Base-by-base conservation (phyloP, 2,329 filamentous ascomycete genomes). In the Byssothecium circinans region DNA sequence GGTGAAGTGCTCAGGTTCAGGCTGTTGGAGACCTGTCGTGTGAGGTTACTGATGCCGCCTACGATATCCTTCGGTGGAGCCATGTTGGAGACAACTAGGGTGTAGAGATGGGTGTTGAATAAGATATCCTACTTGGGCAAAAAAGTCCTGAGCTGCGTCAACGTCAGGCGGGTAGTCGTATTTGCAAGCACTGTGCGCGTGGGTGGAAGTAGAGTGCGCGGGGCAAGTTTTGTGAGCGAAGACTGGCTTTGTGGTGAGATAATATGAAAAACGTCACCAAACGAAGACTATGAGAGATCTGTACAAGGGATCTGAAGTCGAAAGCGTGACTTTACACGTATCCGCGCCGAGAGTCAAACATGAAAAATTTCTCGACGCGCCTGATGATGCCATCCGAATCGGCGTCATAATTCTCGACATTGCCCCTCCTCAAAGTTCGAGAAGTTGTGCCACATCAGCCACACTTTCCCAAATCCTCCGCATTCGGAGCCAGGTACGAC, bases 1-100 rank as follows among this genome's bases (percentile, higher is more conserved):
- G 92, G 91, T 44, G 90, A 94, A 39, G 82, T 84, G 25, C 88
- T 91, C 53, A 91, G 75, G 65, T 81, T 84, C 65, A 85, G 75
- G 68, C 78, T 84, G 65, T 83, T 80, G 15, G 81, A 82, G 42
- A 78, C 72, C 56, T 70, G 61, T 76, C 79, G 57, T 70, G 69
- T 39, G 68, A 71, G 58, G 47, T 57, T 59, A 59, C 57, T 61
- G 50, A 60, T 56, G 58, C 52, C 56, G 47, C 62, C 60, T 33
- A 54, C 53, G 50, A 73, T 72, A 44, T 72, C 68, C 53, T 67
- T 67, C 43, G 69, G 61, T 29, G 69, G 64, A 50, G 54, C 62
- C 68, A 71, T 71, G 52, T 39, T 62, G 53, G 53, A 46, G 25
- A 27, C 11, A 27, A 48, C 49, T 53, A 60, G 53, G 57, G 53